Percentiles rank a stretch among this genome's conserved stretches.
phyloP scores from a whole-genome alignment of 2,329 filamentous ascomycete species.

The Sporothrix brunneoviolacea region DNA sequence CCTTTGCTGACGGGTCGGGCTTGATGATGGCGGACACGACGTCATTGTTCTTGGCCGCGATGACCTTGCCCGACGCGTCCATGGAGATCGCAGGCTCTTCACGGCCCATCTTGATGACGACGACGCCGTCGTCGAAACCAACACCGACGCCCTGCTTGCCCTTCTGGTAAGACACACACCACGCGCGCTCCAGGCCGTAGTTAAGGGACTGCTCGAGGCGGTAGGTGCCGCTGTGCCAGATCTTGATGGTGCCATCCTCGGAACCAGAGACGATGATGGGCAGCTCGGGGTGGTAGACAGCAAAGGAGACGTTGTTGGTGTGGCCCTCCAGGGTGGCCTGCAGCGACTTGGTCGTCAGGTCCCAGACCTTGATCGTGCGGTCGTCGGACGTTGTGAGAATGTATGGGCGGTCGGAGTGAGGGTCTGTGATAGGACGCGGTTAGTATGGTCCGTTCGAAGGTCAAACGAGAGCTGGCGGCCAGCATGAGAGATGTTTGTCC shows the following conservation, averaged over 20 bases:
- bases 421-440: constrained; percentile 36
- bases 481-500: not conserved
- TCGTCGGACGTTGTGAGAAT: constrained; percentile 95
- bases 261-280: constrained; percentile 97
- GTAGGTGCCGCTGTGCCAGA: constrained; percentile 98
- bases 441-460: too few species aligned
- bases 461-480: not conserved
- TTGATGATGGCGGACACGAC: constrained; percentile 94
- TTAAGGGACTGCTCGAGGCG: constrained; percentile 91
- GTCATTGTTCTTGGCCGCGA: constrained; percentile 93
- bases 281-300: constrained; percentile 93
- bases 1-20: constrained; percentile 77
- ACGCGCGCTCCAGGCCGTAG: constrained; percentile 91
- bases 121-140: constrained; percentile 94
- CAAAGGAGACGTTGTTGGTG: constrained; percentile 96
- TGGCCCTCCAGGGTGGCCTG: constrained; percentile 96
- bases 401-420: constrained; percentile 70
- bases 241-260: constrained; percentile 93
- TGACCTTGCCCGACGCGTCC: constrained; percentile 91
- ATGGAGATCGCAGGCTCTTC: constrained; percentile 97
- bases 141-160: constrained; percentile 91
- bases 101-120: constrained; percentile 94
- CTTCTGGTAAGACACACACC: constrained; percentile 95
- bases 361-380: constrained; percentile 95
- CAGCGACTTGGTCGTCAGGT: constrained; percentile 96